Evolutionary conservation across 108 stramenopile species (phyloP).

Genomic region (Asterionellopsis glacialis): DNA sequence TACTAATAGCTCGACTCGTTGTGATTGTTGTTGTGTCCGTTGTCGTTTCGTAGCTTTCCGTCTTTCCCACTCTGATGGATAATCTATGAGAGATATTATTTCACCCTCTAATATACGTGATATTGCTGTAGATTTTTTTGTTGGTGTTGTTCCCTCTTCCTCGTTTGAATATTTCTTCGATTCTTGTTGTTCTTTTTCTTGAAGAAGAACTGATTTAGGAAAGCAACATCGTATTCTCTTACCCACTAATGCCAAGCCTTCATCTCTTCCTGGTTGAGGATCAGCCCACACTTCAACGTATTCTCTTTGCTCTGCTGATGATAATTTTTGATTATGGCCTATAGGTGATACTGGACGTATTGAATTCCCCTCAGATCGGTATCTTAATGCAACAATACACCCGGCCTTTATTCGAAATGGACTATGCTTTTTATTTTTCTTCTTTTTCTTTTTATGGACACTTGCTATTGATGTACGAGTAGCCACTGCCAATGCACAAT

Average conservation of each 20-base stretch:
- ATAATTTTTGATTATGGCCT: too few species aligned
- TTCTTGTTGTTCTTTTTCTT: slow-evolving; percentile 9
- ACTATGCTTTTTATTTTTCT: slow-evolving; percentile 41
- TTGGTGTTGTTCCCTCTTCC: neutral
- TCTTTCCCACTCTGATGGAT: slow-evolving; percentile 7
- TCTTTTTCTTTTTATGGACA: slow-evolving; percentile 10
- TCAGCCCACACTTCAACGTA: slow-evolving; percentile 52
- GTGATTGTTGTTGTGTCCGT: slow-evolving; percentile 3
- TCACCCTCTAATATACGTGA: slow-evolving; percentile 51
- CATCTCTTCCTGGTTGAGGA: slow-evolving; percentile 52
- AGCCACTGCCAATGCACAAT: too few species aligned
- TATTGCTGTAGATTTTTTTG: slow-evolving; percentile 9
- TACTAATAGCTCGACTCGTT: slow-evolving; percentile 39
- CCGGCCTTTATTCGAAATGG: slow-evolving; percentile 72
- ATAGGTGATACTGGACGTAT: slow-evolving; percentile 12
- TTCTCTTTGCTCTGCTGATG: neutral
- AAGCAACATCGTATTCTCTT: slow-evolving; percentile 58
- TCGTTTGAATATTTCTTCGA: too few species aligned
- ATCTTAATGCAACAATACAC: slow-evolving; percentile 60
- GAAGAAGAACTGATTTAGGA: slow-evolving; percentile 20
- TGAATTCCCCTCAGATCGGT: slow-evolving; percentile 27
- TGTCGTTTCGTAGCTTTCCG: neutral
- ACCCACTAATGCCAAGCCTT: slow-evolving; percentile 60
- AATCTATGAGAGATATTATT: slow-evolving; percentile 43
- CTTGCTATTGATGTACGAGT: too few species aligned